Percentiles rank a stretch among this genome's conserved stretches.
phyloP scores from a whole-genome alignment of 192 early-diverging fungal genomes.

The Entomortierella parvispora region DNA sequence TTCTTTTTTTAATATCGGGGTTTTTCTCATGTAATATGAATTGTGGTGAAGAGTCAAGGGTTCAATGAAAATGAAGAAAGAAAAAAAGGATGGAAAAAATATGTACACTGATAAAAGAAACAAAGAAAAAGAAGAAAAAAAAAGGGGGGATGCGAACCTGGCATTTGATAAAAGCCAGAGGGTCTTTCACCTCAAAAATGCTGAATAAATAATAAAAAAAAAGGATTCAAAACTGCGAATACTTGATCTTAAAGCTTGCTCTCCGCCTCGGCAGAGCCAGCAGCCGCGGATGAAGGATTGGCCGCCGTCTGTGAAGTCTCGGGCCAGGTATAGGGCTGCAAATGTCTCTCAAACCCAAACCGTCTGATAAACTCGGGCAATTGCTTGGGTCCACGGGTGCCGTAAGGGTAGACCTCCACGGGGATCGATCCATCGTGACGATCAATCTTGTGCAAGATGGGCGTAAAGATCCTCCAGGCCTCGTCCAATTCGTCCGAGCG shows the following conservation, averaged over 20 bases:
- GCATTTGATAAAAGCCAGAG: too few species aligned
- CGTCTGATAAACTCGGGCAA: slow-evolving; percentile 78
- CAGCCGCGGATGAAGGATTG: slow-evolving; percentile 1
- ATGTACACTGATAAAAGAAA: too few species aligned
- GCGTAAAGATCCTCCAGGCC: slow-evolving; percentile 93
- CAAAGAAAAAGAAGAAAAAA: too few species aligned
- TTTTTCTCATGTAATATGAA: too few species aligned
- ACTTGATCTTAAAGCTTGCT: slow-evolving; percentile 27
- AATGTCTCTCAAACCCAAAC: slow-evolving; percentile 60
- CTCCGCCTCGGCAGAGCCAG: not conserved
- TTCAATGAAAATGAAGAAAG: too few species aligned
- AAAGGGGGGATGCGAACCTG: too few species aligned
- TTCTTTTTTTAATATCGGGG: too few species aligned
- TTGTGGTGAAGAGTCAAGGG: too few species aligned
- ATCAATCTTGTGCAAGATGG: slow-evolving; percentile 87
- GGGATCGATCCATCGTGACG: slow-evolving; percentile 46
- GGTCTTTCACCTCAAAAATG: too few species aligned
- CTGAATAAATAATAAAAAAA: not conserved
- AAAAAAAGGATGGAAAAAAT: too few species aligned
- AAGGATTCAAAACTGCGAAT: not conserved
- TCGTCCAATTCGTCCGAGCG: slow-evolving; percentile 84
- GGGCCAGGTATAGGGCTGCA: slow-evolving; percentile 61
- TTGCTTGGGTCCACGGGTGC: slow-evolving; percentile 83
- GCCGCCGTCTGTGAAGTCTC: slow-evolving; percentile 34
- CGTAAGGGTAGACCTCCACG: slow-evolving; percentile 83